Percentiles rank a stretch among this genome's conserved stretches.
Conservation (phyloP, 192 early-diverging fungal species). For the Pecoramyces ruminantium region DNA sequence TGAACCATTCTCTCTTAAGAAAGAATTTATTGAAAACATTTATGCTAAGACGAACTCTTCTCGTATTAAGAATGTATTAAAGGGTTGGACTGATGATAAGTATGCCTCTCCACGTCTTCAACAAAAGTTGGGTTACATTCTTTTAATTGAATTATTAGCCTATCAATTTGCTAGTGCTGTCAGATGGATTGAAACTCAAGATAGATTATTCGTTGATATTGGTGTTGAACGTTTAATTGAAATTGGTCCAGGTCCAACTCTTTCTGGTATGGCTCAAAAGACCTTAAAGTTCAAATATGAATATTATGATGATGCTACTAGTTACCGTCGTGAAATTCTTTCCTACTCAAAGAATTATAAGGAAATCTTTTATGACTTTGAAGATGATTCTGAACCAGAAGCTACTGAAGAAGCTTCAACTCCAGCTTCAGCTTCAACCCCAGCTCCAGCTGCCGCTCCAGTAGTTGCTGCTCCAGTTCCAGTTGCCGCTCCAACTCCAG, state of each 20-base stretch:
- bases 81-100: conserved; percentile 56
- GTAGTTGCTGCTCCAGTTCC: conserved; percentile 12
- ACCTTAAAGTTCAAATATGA: conserved; percentile 95
- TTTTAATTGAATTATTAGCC: conserved; percentile 76
- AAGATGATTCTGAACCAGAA: conserved; percentile 43
- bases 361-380: conserved; percentile 87
- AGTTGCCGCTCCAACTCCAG: conserved; percentile 23
- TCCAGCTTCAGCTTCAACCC: conserved; percentile 4
- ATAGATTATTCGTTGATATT: conserved; percentile 61
- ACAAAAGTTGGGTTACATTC: conserved; percentile 68
- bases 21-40: conserved; percentile 57
- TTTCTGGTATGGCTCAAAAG: conserved; percentile 82
- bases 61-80: conserved; percentile 59
- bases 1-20: conserved; percentile 61
- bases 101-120: conserved; percentile 55
- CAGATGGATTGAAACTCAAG: conserved; percentile 89
- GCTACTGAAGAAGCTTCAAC: conserved; percentile 7
- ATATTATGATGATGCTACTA: conserved; percentile 85
- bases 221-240: conserved; percentile 77
- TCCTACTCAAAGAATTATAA: conserved; percentile 76
- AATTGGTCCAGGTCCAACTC: conserved; percentile 72
- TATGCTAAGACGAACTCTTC: conserved; percentile 51
- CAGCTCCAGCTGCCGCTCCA: conserved; percentile 24
- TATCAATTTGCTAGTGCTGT: conserved; percentile 89
- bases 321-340: conserved; percentile 71